These are phyloP conservation scores for Mrakiaceae sp. DNA, from an alignment of 1,284 basidiomycete genomes.

Conservation along the genomic window DNA sequence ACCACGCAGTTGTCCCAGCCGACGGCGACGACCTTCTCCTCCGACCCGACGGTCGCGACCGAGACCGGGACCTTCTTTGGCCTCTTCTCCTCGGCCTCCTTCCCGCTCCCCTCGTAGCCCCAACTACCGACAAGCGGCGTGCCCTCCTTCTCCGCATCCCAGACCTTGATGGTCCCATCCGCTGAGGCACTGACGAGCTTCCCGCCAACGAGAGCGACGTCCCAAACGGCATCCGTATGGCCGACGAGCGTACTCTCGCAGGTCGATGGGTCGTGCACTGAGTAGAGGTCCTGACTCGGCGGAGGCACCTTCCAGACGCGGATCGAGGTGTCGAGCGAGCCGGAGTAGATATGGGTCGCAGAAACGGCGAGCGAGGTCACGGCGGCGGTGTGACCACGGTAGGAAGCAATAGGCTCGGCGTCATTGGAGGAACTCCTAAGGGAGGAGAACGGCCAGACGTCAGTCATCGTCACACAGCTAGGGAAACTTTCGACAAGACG, in stretches of 20 bases:
- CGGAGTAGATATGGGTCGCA: slow-evolving; percentile 71
- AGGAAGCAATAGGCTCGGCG: slow-evolving; percentile 78
- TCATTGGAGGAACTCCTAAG: slow-evolving; percentile 38
- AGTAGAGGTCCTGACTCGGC: slow-evolving; percentile 61
- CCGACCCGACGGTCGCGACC: slow-evolving; percentile 64
- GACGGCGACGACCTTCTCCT: slow-evolving; percentile 71
- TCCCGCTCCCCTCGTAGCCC: slow-evolving; percentile 62
- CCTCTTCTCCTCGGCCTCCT: slow-evolving; percentile 35
- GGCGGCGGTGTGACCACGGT: slow-evolving; percentile 80
- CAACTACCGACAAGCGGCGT: slow-evolving; percentile 58
- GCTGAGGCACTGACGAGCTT: slow-evolving; percentile 73
- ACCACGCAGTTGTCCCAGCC: slow-evolving; percentile 83
- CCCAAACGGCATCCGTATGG: slow-evolving; percentile 93
- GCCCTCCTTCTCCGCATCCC: slow-evolving; percentile 52
- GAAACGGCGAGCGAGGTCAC: slow-evolving; percentile 83
- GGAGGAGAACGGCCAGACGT: slow-evolving; percentile 22
- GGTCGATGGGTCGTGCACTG: slow-evolving; percentile 69
- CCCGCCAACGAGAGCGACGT: slow-evolving; percentile 48
- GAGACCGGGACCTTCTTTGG: slow-evolving; percentile 55
- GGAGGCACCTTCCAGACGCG: slow-evolving; percentile 74
- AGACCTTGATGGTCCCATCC: slow-evolving; percentile 85
- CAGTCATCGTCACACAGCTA: slow-evolving; percentile 33
- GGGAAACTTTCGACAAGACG: background rate
- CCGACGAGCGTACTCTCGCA: slow-evolving; percentile 72
- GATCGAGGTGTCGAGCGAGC: slow-evolving; percentile 81